A percentile compares a stretch with the other conserved stretches of the same genome.
phyloP scores from a whole-genome alignment of 23 red algal genomes.

The Gracilaria vermiculophylla region DNA sequence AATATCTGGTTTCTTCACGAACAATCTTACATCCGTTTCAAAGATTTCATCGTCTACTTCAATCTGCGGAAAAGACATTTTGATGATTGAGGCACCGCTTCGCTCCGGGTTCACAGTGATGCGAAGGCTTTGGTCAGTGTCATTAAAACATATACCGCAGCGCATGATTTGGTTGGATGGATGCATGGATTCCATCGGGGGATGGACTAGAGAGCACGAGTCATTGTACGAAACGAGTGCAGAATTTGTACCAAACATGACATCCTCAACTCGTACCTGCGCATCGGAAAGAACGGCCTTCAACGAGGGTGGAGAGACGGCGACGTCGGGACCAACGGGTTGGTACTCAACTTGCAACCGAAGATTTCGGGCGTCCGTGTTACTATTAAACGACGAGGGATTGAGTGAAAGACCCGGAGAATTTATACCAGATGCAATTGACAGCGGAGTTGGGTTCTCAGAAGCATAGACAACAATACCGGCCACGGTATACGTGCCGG shows the following conservation, averaged over 20 bases:
- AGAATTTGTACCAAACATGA: background rate
- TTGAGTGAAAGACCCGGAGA: background rate
- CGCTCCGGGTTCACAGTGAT: background rate
- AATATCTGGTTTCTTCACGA: background rate
- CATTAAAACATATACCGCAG: background rate
- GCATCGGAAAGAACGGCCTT: background rate
- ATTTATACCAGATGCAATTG: constrained; percentile 26
- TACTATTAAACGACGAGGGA: background rate
- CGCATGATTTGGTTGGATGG: background rate
- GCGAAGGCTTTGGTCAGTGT: background rate
- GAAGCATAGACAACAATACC: constrained; percentile 1
- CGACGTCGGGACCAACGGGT: background rate
- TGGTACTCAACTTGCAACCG: background rate
- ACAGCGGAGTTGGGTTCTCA: background rate
- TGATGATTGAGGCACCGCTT: background rate
- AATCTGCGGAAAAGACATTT: background rate
- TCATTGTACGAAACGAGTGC: background rate
- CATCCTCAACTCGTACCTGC: background rate
- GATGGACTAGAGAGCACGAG: background rate
- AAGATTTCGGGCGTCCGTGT: background rate
- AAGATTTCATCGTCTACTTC: constrained; percentile 6
- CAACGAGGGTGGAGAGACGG: background rate
- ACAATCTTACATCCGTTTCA: background rate
- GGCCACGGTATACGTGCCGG: constrained; percentile 5
- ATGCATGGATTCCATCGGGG: background rate